Percentiles rank a stretch among this genome's conserved stretches.
Conservation (phyloP, 2,329 filamentous ascomycete genomes). For the Kalaharituber pfeilii region DNA sequence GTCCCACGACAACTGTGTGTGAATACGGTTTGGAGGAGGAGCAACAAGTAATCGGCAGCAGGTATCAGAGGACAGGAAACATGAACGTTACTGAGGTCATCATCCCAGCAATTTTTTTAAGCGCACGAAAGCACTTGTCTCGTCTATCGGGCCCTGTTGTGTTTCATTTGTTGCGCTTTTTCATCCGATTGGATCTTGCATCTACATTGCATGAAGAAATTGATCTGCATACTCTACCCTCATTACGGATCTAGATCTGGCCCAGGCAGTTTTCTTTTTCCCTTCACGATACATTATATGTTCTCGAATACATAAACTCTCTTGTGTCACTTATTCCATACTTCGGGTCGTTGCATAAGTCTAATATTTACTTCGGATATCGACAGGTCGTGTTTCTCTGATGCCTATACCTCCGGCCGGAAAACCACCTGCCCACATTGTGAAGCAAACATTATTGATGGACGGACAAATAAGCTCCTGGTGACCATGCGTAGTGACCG, state of each 20-base stretch:
- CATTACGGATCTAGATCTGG: not conserved
- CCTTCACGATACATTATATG: too few relatives aligned
- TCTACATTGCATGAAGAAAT: not conserved
- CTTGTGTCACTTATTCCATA: not conserved
- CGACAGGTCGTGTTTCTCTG: constrained; percentile 14
- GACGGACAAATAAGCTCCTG: constrained; percentile 9
- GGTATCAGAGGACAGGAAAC: not conserved
- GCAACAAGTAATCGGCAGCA: too few relatives aligned
- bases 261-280: constrained; percentile 1
- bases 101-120: not conserved
- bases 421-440: constrained; percentile 12
- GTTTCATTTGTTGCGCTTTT: not conserved
- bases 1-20: too few relatives aligned
- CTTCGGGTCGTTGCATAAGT: not conserved
- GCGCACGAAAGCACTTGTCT: not conserved
- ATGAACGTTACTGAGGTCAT: not conserved
- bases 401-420: constrained; percentile 10
- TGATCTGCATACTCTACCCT: not conserved
- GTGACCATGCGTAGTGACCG: constrained; percentile 13
- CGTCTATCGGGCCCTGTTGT: not conserved
- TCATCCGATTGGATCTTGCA: constrained; percentile 2
- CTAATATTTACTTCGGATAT: not conserved
- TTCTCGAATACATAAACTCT: not conserved
- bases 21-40: not conserved
- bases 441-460: not conserved